Evolutionary conservation across 2,329 filamentous ascomycete species (phyloP).

Genomic region (Fusarium pseudograminearum): DNA sequence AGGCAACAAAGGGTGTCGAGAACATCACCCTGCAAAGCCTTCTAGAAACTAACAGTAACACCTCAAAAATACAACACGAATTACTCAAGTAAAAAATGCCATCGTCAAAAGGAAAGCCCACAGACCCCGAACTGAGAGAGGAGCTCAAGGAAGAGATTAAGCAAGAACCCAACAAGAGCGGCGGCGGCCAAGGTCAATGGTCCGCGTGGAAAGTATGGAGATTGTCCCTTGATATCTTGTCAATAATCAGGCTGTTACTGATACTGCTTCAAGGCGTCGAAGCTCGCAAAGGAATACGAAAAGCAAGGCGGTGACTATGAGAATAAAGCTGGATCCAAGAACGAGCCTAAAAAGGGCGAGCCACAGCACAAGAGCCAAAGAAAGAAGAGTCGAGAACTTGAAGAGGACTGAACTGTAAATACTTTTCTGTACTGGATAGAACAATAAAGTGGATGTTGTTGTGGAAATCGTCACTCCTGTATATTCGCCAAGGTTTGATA

Average conservation of each 20-base stretch:
- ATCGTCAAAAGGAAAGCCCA: background rate
- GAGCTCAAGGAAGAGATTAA: slow-evolving; percentile 1
- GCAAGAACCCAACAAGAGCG: background rate
- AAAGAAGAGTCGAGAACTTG: background rate
- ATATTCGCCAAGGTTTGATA: background rate
- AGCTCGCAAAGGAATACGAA: slow-evolving; percentile 1
- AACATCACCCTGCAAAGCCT: too few species aligned
- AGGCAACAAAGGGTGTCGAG: background rate
- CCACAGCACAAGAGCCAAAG: background rate
- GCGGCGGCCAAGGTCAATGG: background rate
- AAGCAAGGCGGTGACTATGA: background rate
- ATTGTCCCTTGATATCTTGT: rapidly evolving
- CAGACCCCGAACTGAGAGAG: background rate
- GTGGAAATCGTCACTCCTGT: background rate
- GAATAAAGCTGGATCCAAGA: background rate
- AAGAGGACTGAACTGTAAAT: background rate
- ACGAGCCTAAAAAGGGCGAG: background rate
- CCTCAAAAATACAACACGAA: background rate
- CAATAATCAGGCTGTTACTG: rapidly evolving
- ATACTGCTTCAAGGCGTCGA: background rate
- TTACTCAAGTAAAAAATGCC: background rate
- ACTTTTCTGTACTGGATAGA: background rate
- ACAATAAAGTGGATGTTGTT: background rate
- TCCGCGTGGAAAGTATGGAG: background rate
- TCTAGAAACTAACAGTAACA: too few species aligned